Base-by-base conservation (phyloP, 2,329 filamentous ascomycete species). In the Venturia asperata region DNA sequence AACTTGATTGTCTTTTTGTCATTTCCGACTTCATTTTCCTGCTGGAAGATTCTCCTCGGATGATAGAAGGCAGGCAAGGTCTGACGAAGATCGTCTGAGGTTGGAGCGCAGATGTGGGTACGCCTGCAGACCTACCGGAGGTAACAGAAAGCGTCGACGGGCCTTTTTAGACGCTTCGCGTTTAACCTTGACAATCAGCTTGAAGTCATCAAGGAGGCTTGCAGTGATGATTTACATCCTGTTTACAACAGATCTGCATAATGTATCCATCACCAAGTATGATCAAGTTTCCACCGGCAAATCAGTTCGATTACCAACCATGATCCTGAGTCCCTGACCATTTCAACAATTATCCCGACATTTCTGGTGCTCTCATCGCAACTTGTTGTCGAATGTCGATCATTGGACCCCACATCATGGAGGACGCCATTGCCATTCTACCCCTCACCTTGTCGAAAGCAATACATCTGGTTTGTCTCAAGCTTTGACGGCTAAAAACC, bases 101-200 rank as follows among this genome's bases (percentile, higher is more conserved):
- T 0, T 91, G 91, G 1, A 92, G 89, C 73, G 91, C 91, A 13
- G 90, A 90, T 0, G 89, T 90, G 1, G 91, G 91, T 0, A 80
- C 92, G 60, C 95, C 89, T 77, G 80, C 79, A 69, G 82, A 81
- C 3, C 30, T 34, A 34, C 30, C 6, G 69, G n/a, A n/a, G n/a
- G 77, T 94, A 67, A 85, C 83, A 65, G 81, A 84, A 30, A 87
- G 85, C 0, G 85, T 93, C 15, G 91, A 95, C 76, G 30, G 91
- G 90, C 0, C 78, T 94, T 75, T 94, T 95, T 65, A 91, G 91
- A 0, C 78, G 91, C 37, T 95, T 94, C 74, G 91, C 86, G 15
- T 91, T 95, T 76, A 86, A 93, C 71, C 82, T 89, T 10, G 82
- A 83, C 43, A 87, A 87, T 63, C 86, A 95, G 69, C 81, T 84